Conservation (phyloP, 1,284 basidiomycete species). For the Cutaneotrichosporon cavernicola region DNA sequence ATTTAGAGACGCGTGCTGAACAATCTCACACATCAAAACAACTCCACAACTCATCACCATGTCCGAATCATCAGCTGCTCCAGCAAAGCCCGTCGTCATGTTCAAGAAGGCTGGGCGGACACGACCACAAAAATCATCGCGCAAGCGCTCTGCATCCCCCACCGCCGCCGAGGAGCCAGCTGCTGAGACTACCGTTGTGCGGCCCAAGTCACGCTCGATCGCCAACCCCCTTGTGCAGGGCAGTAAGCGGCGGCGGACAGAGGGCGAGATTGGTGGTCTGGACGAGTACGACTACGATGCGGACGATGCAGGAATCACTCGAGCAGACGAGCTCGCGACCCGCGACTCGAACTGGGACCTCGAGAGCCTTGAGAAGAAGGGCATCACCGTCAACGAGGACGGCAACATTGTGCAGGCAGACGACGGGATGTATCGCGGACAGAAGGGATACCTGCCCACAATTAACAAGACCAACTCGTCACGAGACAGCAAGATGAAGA, state of each 20-base stretch:
- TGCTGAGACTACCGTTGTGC: conserved; percentile 60
- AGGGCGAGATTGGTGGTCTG: conserved; percentile 58
- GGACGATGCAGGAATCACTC: conserved; percentile 37
- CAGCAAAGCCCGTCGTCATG: conserved; percentile 62
- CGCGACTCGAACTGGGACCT: conserved; percentile 55
- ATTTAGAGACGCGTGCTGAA: neutral
- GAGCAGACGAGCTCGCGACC: conserved; percentile 51
- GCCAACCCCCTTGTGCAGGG: conserved; percentile 76
- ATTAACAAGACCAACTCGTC: conserved; percentile 68
- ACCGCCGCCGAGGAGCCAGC: conserved; percentile 45
- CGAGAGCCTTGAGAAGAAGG: conserved; percentile 33
- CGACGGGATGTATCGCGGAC: conserved; percentile 86
- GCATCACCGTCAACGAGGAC: conserved; percentile 50
- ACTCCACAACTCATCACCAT: conserved; percentile 18
- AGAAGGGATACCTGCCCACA: conserved; percentile 76
- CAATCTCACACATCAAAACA: neutral
- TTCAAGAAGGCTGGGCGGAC: conserved; percentile 80
- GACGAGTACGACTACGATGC: conserved; percentile 61
- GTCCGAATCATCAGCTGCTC: conserved; percentile 25
- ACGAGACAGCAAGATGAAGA: conserved; percentile 81
- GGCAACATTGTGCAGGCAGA: conserved; percentile 55
- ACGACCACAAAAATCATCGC: conserved; percentile 60
- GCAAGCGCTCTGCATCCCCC: conserved; percentile 69
- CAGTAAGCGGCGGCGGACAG: conserved; percentile 66
- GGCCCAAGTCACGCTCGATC: conserved; percentile 67